These are phyloP conservation scores for Chlamydomonas sp. DNA, from an alignment of 139 green algal species.

Conservation along the genomic window DNA sequence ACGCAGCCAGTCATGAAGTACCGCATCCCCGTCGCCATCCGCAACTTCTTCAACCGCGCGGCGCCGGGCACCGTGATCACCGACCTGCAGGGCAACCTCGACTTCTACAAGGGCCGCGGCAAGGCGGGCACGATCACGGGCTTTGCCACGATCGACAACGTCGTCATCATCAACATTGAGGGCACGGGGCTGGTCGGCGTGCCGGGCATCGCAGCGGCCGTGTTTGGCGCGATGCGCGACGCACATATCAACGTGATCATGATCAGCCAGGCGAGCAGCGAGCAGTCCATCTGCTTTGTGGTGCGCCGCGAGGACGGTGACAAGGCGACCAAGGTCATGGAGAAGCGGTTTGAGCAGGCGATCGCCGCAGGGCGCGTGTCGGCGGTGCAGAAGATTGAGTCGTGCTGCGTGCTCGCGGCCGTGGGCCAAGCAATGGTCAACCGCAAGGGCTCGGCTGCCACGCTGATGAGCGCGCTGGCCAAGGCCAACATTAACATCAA, in stretches of 20 bases:
- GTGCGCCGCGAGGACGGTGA: slow-evolving; percentile 52
- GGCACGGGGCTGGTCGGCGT: slow-evolving; percentile 96
- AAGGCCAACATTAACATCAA: slow-evolving; percentile 92
- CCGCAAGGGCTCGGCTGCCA: slow-evolving; percentile 76
- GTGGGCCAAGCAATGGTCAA: slow-evolving; percentile 91
- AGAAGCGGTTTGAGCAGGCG: slow-evolving; percentile 56
- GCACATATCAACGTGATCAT: slow-evolving; percentile 93
- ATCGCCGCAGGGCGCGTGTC: slow-evolving; percentile 65
- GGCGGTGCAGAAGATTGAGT: slow-evolving; percentile 56
- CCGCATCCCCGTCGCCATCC: slow-evolving; percentile 87
- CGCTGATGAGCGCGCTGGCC: slow-evolving; percentile 88
- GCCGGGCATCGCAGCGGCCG: slow-evolving; percentile 78
- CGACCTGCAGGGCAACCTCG: slow-evolving; percentile 25
- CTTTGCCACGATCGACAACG: slow-evolving; percentile 94
- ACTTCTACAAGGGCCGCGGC: slow-evolving; percentile 25
- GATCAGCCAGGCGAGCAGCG: slow-evolving; percentile 90
- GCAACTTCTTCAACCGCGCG: slow-evolving; percentile 93
- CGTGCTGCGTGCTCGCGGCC: slow-evolving; percentile 88
- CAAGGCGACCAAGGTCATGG: slow-evolving; percentile 31
- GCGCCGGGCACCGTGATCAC: slow-evolving; percentile 43
- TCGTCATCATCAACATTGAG: slow-evolving; percentile 92
- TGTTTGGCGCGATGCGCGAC: slow-evolving; percentile 85
- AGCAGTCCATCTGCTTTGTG: slow-evolving; percentile 97
- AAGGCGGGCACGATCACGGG: slow-evolving; percentile 73
- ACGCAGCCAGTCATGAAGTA: slow-evolving; percentile 93